Evolutionary conservation across 73 alveolate species (phyloP).

Genomic region (Loxodes magnus): DNA sequence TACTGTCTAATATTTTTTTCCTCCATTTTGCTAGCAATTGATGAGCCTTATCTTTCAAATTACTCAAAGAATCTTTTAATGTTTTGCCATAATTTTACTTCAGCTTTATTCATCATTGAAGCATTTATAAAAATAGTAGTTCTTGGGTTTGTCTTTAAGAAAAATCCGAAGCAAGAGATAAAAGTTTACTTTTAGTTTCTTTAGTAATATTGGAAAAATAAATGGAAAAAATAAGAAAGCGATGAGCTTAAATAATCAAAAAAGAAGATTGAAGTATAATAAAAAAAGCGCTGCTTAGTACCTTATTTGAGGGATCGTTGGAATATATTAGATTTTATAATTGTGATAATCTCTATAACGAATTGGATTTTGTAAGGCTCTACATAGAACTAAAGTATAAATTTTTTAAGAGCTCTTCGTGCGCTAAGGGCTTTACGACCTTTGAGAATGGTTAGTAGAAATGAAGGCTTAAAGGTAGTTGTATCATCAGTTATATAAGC

Average conservation of each 20-base stretch:
- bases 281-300: conserved; percentile 47
- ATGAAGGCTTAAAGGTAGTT: conserved; percentile 56
- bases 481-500: conserved; percentile 39
- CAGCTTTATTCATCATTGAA: conserved; percentile 19
- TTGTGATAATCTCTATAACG: conserved; percentile 20
- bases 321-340: conserved; percentile 36
- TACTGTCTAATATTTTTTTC: conserved; percentile 29
- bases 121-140: conserved; percentile 24
- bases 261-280: no score
- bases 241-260: no score
- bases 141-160: conserved; percentile 25
- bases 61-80: conserved; percentile 1
- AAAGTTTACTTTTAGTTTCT: no score
- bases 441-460: conserved; percentile 51
- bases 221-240: no score
- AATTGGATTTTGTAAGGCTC: conserved; percentile 18
- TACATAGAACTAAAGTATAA: background rate
- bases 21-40: conserved; percentile 25
- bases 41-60: conserved; percentile 25
- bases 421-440: conserved; percentile 66
- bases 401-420: conserved; percentile 29
- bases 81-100: background rate
- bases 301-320: conserved; percentile 34
- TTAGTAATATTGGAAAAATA: no score
- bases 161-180: no score